phyloP scores from a whole-genome alignment of 345 rosid species.

The Acer yangbiense region DNA sequence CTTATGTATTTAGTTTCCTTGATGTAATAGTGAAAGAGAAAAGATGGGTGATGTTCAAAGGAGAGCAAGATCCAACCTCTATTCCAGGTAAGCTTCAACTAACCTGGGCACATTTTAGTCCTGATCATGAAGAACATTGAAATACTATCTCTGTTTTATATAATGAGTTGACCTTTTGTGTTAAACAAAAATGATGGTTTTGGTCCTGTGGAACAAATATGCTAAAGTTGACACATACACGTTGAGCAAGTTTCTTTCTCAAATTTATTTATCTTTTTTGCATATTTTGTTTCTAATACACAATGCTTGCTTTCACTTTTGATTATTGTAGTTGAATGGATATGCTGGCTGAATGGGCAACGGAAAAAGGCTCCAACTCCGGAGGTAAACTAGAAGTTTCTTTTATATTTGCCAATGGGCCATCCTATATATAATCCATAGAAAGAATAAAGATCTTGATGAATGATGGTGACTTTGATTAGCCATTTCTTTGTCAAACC shows the following conservation, averaged over 20 bases:
- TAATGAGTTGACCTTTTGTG: conserved; percentile 9
- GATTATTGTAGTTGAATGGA: conserved; percentile 87
- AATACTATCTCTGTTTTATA: background rate
- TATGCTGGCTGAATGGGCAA: conserved; percentile 98
- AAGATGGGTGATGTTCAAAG: conserved; percentile 86
- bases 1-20: conserved; percentile 16
- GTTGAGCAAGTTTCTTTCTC: background rate
- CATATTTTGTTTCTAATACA: conserved; percentile 6
- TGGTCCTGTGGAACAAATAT: background rate
- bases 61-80: conserved; percentile 86
- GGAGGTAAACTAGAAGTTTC: conserved; percentile 50
- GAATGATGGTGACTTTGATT: background rate
- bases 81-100: conserved; percentile 60
- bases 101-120: background rate
- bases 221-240: background rate
- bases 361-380: conserved; percentile 81
- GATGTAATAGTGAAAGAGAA: conserved; percentile 83
- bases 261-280: background rate
- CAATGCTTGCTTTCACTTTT: conserved; percentile 18
- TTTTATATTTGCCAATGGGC: background rate
- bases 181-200: conserved; percentile 7
- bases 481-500: background rate
- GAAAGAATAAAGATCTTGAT: background rate
- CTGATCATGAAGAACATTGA: background rate
- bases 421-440: background rate